Base-by-base conservation (phyloP, 2,329 filamentous ascomycete species). In the Madurella mycetomatis region DNA sequence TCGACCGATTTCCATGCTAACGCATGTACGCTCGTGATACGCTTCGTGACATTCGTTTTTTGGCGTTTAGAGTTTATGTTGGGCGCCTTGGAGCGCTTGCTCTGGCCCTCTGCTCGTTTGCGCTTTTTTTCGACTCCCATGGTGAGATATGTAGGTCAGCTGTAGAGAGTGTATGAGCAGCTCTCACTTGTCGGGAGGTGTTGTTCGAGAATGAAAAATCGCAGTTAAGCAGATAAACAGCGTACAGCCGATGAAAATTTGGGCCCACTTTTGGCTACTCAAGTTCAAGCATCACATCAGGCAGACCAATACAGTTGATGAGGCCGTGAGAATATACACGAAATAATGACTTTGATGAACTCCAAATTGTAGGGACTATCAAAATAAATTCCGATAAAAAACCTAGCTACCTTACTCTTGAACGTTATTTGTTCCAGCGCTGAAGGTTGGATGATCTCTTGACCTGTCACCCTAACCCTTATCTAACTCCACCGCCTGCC, bases 1-100 rank as follows among this genome's bases (percentile, higher is more conserved):
- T 83, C 76, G 11, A 80, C 75, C 40, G 75, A 69, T 62, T 80
- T 75, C 83, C 83, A 86, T 67, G 72, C 69, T 42, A 86, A 70
- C 1, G 77, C 71, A 58, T 77, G 70, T 31, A 76, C 70, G 42
- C 74, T 72, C 18, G 81, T 72, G 2, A 73, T 65, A 41, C 69
- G 69, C 66, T 65, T 65, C 44, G 45, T 51, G 32, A 43, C 50
- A 44, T 59, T 56, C 5, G 50, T 59, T 51, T 65, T 67, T 47
- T 60, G 62, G 13, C 65, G 65, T 52, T 69, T 69, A 41, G 61
- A 42, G 30, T 44, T 40, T 13, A 49, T 54, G 9, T 39, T 53
- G 1, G 47, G 13, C 2, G 56, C 43, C 17, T 62, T 60, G 4
- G 51, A 40, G 11, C 55, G 51, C 55, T 68, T 69, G 17, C 30